Conservation (phyloP, 208 protist species). For the Trypanosoma boissoni region DNA sequence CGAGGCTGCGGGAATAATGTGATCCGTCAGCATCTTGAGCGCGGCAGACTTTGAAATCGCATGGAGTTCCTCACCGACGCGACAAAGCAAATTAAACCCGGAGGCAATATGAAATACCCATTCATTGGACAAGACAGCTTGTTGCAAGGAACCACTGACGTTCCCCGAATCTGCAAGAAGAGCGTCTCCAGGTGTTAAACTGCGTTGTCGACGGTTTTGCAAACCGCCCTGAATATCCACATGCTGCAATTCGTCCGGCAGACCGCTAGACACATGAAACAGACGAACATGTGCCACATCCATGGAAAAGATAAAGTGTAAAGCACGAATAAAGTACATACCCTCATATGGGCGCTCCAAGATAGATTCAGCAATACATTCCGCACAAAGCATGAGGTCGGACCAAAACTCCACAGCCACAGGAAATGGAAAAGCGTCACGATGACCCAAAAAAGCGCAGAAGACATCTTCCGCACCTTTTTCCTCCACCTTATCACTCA, state of each 20-base stretch:
- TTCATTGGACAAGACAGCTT: conserved; percentile 33
- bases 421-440: conserved; percentile 35
- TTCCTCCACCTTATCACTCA: no score
- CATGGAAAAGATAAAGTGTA: conserved; percentile 47
- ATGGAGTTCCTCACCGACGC: conserved; percentile 33
- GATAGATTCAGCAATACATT: conserved; percentile 52
- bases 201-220: conserved; percentile 13
- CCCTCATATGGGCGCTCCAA: conserved; percentile 46
- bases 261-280: conserved; percentile 35
- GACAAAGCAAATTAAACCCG: conserved; percentile 45
- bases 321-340: conserved; percentile 52
- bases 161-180: conserved; percentile 19
- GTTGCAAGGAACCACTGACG: conserved; percentile 14
- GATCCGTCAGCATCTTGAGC: conserved; percentile 33
- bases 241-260: background rate
- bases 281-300: conserved; percentile 47
- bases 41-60: conserved; percentile 14
- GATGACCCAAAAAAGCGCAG: conserved; percentile 45
- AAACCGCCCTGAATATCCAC: no score
- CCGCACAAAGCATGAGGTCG: conserved; percentile 34
- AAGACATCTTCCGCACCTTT: conserved; percentile 54
- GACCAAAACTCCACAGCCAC: conserved; percentile 54
- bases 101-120: conserved; percentile 41
- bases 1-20: conserved; percentile 42
- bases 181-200: conserved; percentile 23